These are phyloP conservation scores for Cornus kousa DNA, from an alignment of 148 eudicot genomes.

Conservation along the genomic window DNA sequence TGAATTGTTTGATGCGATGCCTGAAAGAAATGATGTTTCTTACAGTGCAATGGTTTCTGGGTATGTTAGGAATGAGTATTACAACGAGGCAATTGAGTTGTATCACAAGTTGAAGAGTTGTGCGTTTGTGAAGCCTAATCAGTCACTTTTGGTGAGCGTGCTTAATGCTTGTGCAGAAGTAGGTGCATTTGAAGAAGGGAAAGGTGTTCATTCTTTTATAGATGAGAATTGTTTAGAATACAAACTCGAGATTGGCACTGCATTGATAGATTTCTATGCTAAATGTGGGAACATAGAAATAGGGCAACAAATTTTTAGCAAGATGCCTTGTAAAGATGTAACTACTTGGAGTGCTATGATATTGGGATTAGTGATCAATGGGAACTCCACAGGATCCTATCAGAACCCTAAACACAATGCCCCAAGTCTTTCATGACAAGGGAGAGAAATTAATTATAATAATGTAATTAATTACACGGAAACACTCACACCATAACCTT, in stretches of 20 bases:
- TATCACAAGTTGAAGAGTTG: conserved; percentile 19
- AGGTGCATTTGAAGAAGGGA: conserved; percentile 33
- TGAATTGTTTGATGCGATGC: conserved; percentile 29
- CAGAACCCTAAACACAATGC: no score
- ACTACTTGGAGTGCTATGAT: conserved; percentile 37
- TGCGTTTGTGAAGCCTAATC: conserved; percentile 19
- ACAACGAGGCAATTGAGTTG: conserved; percentile 30
- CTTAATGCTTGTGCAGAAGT: conserved; percentile 30
- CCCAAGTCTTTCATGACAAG: no score
- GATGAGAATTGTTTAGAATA: conserved; percentile 13
- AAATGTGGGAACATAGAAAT: conserved; percentile 30
- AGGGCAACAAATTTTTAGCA: conserved; percentile 16
- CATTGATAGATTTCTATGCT: conserved; percentile 27
- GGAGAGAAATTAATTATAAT: no score
- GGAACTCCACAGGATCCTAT: no score
- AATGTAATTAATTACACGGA: no score
- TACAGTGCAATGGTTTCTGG: conserved; percentile 40
- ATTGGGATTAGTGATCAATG: no score
- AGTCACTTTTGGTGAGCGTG: conserved; percentile 23
- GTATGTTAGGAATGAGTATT: conserved; percentile 23
- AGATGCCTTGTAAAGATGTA: conserved; percentile 27
- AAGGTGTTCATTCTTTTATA: conserved; percentile 19
- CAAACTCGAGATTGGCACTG: conserved; percentile 30
- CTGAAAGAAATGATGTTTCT: conserved; percentile 24
- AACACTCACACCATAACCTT: no score